Base-by-base conservation (phyloP, 2,329 filamentous ascomycete genomes). In the Xylariaceae sp. region DNA sequence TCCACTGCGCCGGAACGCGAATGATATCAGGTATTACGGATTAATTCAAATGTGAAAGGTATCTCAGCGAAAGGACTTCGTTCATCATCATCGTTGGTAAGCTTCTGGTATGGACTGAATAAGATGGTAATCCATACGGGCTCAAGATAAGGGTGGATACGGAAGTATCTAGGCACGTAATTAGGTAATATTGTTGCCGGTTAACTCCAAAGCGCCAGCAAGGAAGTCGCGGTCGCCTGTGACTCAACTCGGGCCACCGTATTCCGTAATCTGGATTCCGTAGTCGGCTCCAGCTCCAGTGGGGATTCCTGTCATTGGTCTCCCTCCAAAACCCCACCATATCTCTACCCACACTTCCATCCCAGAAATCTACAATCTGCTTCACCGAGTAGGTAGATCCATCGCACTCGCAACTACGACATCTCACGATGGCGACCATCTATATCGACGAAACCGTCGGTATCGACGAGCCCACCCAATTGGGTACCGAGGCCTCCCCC, bases 391-490 rank as follows among this genome's bases (percentile, higher is more conserved):
- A 35, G 5, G 4, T 15, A 34, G 48, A 13, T 51, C 11, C 4
- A 5, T 9, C 23, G 15, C 49, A 11, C 9, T 23, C 49, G 23
- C 11, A 51, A 15, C 23, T 10, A 34, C 49, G 23, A 13, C 18
- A n/a, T 15, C 23, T 37, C 50, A 51, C 55, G 9, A 64, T 64
- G 62, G 62, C 62, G 55, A 60, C 62, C 34, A 60, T 64, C 54
- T 59, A 64, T 51, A 62, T 64, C 42, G 60, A 64, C 51, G 62
- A 64, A 47, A 58, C 55, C 18, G 13, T 53, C 53, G 60, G 62
- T 45, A 57, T 8, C 30, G 62, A 64, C 53, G 62, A 62, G 55
- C 15, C 55, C 10, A 49, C 52, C 55, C 60, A 62, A 37, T 49
- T 18, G 10, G 62, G 62, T 42, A 58, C 62, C 9, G 55, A 64